Base-by-base conservation (phyloP, 257 asterid species). In the Sherardia arvensis region DNA sequence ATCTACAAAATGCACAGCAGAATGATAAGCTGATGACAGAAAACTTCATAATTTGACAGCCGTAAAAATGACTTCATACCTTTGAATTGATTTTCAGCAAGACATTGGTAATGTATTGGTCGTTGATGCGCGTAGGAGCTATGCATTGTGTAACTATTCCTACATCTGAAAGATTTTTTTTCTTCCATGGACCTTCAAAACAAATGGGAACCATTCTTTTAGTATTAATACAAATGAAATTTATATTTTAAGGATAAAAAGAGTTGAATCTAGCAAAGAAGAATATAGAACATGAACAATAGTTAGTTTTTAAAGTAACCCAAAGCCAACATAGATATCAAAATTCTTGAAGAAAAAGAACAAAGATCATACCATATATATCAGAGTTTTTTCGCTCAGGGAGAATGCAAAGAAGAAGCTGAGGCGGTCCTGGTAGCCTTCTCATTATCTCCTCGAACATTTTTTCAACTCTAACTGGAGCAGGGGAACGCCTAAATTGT, bases 131-230 rank as follows among this genome's bases (percentile, higher is more conserved):
- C 6, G 82, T 30, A 7, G 96, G 94, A 0, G 88, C 81, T 29
- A 88, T 80, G 73, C 91, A 88, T 25, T 85, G 96, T 22, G 94
- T 88, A n/a, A n/a, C n/a, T n/a, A n/a, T n/a, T n/a, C n/a, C n/a
- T n/a, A n/a, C n/a, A n/a, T n/a, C n/a, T n/a, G n/a, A n/a, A n/a
- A n/a, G n/a, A n/a, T n/a, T n/a, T n/a, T n/a, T n/a, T n/a, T n/a
- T n/a, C n/a, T n/a, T n/a, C n/a, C n/a, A n/a, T n/a, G n/a, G n/a
- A n/a, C n/a, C n/a, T n/a, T n/a, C n/a, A n/a, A n/a, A n/a, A 27
- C 1, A 56, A 3, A 5, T 20, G 8, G 48, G n/a, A 26, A 8
- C 23, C 12, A 54, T 27, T 38, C 5, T 20, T 28, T 1, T 1
- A 20, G 3, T 8, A 0, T 18, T n/a, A 4, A 34, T n/a, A 10